Evolutionary conservation across 2,329 filamentous ascomycete genomes (phyloP).

Genomic region (Fusarium annulatum): DNA sequence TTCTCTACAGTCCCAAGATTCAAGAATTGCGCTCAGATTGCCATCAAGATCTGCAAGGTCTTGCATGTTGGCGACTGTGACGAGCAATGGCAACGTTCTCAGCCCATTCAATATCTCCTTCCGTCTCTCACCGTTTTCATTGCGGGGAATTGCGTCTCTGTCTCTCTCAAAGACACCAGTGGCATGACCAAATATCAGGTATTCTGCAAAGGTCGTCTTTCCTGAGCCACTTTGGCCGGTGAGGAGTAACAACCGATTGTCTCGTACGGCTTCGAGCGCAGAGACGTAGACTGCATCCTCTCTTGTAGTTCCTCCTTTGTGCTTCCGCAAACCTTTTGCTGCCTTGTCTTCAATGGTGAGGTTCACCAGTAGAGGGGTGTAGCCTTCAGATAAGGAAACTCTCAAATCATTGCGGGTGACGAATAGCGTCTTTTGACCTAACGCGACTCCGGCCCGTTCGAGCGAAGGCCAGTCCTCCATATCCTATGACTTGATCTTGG

Average conservation of each 20-base stretch:
- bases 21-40: background rate
- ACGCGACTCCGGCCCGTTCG: background rate
- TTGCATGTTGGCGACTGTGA: background rate
- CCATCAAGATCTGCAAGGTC: background rate
- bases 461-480: background rate
- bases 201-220: background rate
- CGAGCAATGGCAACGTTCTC: background rate
- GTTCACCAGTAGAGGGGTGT: background rate
- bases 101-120: background rate
- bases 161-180: background rate
- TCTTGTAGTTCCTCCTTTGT: background rate
- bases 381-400: background rate
- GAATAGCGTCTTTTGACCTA: background rate
- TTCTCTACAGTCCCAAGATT: background rate
- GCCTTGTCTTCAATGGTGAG: background rate
- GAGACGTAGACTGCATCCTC: background rate
- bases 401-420: rapidly evolving
- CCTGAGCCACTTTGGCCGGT: background rate
- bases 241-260: background rate
- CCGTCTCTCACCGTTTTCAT: background rate
- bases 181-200: background rate
- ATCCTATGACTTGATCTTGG: background rate
- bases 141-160: too few species aligned
- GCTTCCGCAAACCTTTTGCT: background rate
- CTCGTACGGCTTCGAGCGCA: background rate